Base-by-base conservation (phyloP, 2,329 filamentous ascomycete species). In the Pyrenochaeta sp. region DNA sequence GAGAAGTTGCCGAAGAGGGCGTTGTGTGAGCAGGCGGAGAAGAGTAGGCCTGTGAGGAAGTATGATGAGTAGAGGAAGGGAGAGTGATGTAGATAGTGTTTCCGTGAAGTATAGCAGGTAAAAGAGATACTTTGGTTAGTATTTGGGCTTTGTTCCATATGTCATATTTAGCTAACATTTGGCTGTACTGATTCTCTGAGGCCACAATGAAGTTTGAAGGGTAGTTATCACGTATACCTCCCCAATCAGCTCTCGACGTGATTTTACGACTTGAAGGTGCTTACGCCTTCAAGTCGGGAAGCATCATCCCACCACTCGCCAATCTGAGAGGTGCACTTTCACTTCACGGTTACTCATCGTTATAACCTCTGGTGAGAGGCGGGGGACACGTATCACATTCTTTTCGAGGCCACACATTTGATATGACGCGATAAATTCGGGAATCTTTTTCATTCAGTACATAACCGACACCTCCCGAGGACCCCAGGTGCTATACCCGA, bases 11-110 rank as follows among this genome's bases (percentile, higher is more conserved):
- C 86, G 5, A 81, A 81, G 71, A 85, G 85, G 72, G 80, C 84
- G 75, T 79, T 97, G 67, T 97, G 93, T 79, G 86, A 87, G 68
- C 78, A 82, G 66, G 93, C 92, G 42, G 82, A 86, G 72, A 87
- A 90, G 76, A 84, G 85, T 67, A 80, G 88, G 65, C 90, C 89
- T n/a, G 83, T 81, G 60, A 72, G 79, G 68, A 78, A 76, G 66
- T 72, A 73, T 52, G 64, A 68, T 48, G 65, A 67, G 53, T 61
- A 58, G 52, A 39, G 36, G 2, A 10, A 12, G 7, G 32, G 32
- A 19, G 36, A 30, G 5, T 9, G 28, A 9, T 30, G 39, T 42
- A 42, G 2, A 15, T 42, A 24, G 27, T 12, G 19, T 27, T 24
- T 39, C 19, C n/a, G 15, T 3, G 15, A 39, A n/a, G 36, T 3